Conservation (phyloP, 768 basidiomycete species). For the Obba rivulosa region DNA sequence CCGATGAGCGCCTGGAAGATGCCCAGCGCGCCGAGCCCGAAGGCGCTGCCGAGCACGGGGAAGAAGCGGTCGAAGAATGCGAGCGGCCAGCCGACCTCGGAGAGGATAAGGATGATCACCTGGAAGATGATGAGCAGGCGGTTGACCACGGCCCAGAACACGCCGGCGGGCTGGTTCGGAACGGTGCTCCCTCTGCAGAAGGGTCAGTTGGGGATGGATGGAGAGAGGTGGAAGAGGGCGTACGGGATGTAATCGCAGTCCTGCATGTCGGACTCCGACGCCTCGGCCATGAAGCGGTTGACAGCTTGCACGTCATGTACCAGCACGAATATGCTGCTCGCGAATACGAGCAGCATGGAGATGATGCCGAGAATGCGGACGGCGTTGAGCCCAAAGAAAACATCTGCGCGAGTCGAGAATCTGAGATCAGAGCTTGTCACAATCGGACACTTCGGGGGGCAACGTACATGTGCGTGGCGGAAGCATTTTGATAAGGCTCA, state of each 20-base stretch:
- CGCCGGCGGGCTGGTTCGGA: conserved; percentile 85
- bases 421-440: background rate
- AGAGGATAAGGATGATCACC: conserved; percentile 71
- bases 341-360: conserved; percentile 71
- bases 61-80: conserved; percentile 79
- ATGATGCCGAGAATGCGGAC: conserved; percentile 78
- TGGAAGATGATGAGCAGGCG: conserved; percentile 85
- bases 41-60: conserved; percentile 77
- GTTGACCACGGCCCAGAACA: conserved; percentile 89
- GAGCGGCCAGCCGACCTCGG: conserved; percentile 79
- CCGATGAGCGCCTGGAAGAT: conserved; percentile 83
- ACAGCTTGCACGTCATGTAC: conserved; percentile 73
- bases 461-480: conserved; percentile 46
- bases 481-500: conserved; percentile 25
- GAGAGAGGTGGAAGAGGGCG: conserved; percentile 18
- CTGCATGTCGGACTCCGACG: conserved; percentile 30
- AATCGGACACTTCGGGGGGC: background rate
- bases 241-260: conserved; percentile 80
- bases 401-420: conserved; percentile 27
- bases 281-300: conserved; percentile 50
- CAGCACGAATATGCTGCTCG: conserved; percentile 71
- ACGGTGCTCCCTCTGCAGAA: conserved; percentile 65
- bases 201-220: background rate
- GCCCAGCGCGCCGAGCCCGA: conserved; percentile 83
- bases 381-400: conserved; percentile 75